Conservation (phyloP, 2,329 filamentous ascomycete genomes). For the Ophiostoma angusticollis region DNA sequence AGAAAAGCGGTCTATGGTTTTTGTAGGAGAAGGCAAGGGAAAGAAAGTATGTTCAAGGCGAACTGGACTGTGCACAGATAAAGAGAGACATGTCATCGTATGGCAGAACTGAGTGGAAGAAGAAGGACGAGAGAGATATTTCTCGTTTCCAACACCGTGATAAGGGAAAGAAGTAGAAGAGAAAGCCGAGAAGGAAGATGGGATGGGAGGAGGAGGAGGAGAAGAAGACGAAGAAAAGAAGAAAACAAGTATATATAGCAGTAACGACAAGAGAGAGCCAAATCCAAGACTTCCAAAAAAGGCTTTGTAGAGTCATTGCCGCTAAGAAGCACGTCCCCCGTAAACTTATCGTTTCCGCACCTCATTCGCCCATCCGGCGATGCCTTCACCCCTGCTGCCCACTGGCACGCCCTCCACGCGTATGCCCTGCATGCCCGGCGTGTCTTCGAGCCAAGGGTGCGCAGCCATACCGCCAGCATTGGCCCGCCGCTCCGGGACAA, state of each 20-base stretch:
- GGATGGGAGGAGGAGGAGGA: too few species aligned
- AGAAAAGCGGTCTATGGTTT: neutral
- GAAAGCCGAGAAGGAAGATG: too few species aligned
- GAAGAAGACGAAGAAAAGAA: too few species aligned
- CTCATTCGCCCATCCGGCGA: slow-evolving; percentile 86
- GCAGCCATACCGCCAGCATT: slow-evolving; percentile 94
- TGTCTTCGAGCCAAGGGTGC: slow-evolving; percentile 70
- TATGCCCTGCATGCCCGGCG: slow-evolving; percentile 74
- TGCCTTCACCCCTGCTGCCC: slow-evolving; percentile 76
- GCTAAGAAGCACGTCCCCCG: neutral
- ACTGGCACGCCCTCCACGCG: slow-evolving; percentile 61
- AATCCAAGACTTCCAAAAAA: too few species aligned
- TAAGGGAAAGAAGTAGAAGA: too few species aligned
- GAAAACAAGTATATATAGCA: too few species aligned
- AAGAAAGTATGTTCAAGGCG: neutral
- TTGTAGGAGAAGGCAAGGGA: neutral
- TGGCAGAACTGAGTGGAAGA: too few species aligned
- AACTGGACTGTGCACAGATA: too few species aligned
- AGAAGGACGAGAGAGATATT: too few species aligned
- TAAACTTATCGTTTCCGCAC: slow-evolving; percentile 59
- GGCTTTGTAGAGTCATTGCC: neutral
- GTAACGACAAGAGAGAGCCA: too few species aligned
- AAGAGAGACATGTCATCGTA: too few species aligned
- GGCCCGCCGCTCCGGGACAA: slow-evolving; percentile 75
- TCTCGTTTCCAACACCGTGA: too few species aligned